Evolutionary conservation across 176 grass and related monocot genomes (phyloP), one percentile per base, ranked within the genome.

Genomic region (Aegilops umbellulata): DNA sequence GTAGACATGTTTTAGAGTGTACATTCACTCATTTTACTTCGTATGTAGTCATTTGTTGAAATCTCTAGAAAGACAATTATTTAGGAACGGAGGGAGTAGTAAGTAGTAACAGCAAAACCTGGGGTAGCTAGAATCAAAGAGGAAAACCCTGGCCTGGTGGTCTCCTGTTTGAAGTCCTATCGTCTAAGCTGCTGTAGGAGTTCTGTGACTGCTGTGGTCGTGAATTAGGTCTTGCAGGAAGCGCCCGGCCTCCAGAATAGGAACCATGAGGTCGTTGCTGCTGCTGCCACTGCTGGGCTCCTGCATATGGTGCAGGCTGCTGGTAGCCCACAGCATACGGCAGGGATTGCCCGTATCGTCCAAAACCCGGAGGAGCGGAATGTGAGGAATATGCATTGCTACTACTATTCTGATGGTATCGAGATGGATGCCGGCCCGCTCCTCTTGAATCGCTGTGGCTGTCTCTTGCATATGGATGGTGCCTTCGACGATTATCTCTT

Each of bases 131-230:
- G 75, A 80, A 78, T n/a, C 79, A 55, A 80, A 74, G 30, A 55
- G 36, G 65, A 44, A 31, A 38, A 39, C 92, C 92, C 68, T 87
- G 89, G 41, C 95, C 83, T 65, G 83, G 82, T 32, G 86, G 69
- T 85, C 94, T 94, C 68, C 86, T 78, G 79, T 82, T 92, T 31
- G 91, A 87, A 51, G 57, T 81, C 65, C 88, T 89, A 80, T n/a
- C n/a, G n/a, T 95, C 90, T 79, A 93, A 86, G 22, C 71, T 47
- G 27, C 66, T 53, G 30, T 91, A 96, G 22, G 77, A 88, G 83
- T 94, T 94, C 20, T 86, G 91, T 38, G 64, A 62, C 79, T 94
- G 89, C 27, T 90, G 85, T 39, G 36, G 27, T 69, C 73, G 88
- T 82, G 70, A 61, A 69, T 81, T 87, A 73, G 89, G 76, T 26